phyloP scores from a whole-genome alignment of 768 basidiomycete genomes.

The Flagelloscypha sp. region DNA sequence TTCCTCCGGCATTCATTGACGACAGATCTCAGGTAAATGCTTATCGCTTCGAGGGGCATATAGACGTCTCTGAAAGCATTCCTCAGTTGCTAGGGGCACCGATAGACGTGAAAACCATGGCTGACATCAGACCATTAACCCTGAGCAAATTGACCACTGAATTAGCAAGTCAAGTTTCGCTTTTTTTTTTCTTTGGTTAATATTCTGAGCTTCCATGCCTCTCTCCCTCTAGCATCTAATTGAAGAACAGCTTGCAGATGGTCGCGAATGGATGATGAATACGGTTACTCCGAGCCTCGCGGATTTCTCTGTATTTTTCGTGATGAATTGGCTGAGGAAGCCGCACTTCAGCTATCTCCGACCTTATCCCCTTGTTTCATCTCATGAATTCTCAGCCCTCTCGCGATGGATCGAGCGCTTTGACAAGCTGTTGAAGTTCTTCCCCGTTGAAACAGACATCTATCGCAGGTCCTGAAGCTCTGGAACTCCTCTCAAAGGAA shows the following conservation, averaged over 20 bases:
- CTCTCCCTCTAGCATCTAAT: constrained; percentile 24
- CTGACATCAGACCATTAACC: constrained; percentile 21
- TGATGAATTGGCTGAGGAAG: constrained; percentile 38
- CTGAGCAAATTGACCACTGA: too few relatives aligned
- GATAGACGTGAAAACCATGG: constrained; percentile 31
- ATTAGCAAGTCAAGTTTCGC: too few relatives aligned
- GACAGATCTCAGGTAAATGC: constrained; percentile 39
- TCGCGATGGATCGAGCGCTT: constrained; percentile 31
- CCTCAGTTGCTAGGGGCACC: constrained; percentile 24
- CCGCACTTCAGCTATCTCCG: constrained; percentile 27
- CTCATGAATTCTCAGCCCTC: too few relatives aligned
- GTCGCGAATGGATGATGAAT: constrained; percentile 50
- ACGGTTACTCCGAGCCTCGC: constrained; percentile 43
- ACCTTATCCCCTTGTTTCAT: constrained; percentile 29
- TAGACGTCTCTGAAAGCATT: constrained; percentile 1
- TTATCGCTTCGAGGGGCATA: neutral
- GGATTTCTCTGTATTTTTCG: constrained; percentile 45
- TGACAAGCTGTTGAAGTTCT: constrained; percentile 18
- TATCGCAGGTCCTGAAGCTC: too few relatives aligned
- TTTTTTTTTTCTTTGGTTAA: too few relatives aligned
- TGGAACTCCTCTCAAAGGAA: too few relatives aligned
- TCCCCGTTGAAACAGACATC: constrained; percentile 21
- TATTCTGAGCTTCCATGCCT: too few relatives aligned
- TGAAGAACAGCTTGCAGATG: constrained; percentile 41
- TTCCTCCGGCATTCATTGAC: constrained; percentile 37